Evolutionary conservation across 139 green algal genomes (phyloP).

Genomic region (Protoeuglena noctilucae): DNA sequence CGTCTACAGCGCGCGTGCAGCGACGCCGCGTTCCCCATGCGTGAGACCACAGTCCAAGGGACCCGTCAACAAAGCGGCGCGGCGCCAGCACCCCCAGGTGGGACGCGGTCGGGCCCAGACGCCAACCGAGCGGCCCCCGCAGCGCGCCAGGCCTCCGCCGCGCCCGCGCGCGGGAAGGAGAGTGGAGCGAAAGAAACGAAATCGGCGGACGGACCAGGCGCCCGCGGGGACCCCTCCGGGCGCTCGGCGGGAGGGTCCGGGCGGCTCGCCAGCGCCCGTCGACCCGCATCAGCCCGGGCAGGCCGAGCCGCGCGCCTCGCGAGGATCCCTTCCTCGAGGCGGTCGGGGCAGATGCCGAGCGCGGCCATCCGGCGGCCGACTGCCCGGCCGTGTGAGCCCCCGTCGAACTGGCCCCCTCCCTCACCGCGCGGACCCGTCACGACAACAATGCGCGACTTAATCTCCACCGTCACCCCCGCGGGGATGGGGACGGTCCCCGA

Average conservation of each 20-base stretch:
- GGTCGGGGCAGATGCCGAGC: not conserved
- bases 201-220: too few relatives aligned
- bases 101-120: too few relatives aligned
- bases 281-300: not conserved
- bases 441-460: constrained; percentile 38
- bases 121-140: too few relatives aligned
- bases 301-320: not conserved
- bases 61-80: not conserved
- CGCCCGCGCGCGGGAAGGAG: too few relatives aligned
- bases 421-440: constrained; percentile 62
- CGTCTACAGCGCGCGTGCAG: not conserved
- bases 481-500: constrained; percentile 39
- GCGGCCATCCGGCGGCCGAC: not conserved
- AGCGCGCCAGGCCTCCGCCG: too few relatives aligned
- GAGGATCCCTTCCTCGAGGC: not conserved
- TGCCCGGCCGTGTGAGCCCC: constrained; percentile 4
- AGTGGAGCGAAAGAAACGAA: too few relatives aligned
- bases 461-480: constrained; percentile 24
- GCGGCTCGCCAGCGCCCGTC: too few relatives aligned
- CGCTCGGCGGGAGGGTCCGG: too few relatives aligned
- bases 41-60: not conserved
- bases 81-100: not conserved
- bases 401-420: not conserved
- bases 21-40: not conserved
- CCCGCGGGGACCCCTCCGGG: too few relatives aligned